These are phyloP conservation scores for Aspergillus nomiae DNA, from an alignment of 2,329 filamentous ascomycete species.

Conservation along the genomic window DNA sequence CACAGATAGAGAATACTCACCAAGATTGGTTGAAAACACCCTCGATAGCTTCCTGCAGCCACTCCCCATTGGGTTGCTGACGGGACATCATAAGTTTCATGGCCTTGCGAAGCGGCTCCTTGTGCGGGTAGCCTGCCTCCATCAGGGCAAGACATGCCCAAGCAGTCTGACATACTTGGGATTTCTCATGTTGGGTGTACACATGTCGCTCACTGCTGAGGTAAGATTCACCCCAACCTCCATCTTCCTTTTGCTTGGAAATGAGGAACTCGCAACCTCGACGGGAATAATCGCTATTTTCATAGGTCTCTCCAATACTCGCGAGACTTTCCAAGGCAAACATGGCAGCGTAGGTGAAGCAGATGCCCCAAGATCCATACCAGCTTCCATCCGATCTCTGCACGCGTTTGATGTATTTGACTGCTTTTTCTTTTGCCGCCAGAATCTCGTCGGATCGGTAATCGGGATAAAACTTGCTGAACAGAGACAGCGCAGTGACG, in stretches of 20 bases:
- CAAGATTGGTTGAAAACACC: conserved; percentile 99
- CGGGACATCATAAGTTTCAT: conserved; percentile 80
- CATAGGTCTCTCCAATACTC: conserved; percentile 78
- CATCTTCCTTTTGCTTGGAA: conserved; percentile 80
- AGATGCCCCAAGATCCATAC: conserved; percentile 98
- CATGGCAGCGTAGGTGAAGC: conserved; percentile 96
- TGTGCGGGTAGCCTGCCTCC: conserved; percentile 78
- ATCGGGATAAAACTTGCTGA: conserved; percentile 76
- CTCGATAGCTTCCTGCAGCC: conserved; percentile 93
- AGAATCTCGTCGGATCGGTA: conserved; percentile 78
- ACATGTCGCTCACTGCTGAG: conserved; percentile 74
- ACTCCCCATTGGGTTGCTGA: conserved; percentile 88
- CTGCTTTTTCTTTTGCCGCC: conserved; percentile 69
- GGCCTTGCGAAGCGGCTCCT: conserved; percentile 70
- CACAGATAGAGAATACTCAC: conserved; percentile 48
- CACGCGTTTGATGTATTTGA: conserved; percentile 77
- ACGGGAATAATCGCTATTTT: conserved; percentile 68
- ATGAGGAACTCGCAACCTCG: conserved; percentile 84
- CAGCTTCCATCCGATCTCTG: conserved; percentile 85
- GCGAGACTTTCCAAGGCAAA: conserved; percentile 88
- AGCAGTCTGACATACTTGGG: conserved; percentile 90
- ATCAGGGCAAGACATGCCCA: conserved; percentile 85
- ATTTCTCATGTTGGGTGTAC: conserved; percentile 76
- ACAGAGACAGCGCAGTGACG: conserved; percentile 82
- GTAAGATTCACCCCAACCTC: conserved; percentile 97